A percentile compares a stretch with the other conserved stretches of the same genome.
These are phyloP conservation scores for Ogataea methanolica DNA, from an alignment of 805 yeast genomes.

Conservation along the genomic window DNA sequence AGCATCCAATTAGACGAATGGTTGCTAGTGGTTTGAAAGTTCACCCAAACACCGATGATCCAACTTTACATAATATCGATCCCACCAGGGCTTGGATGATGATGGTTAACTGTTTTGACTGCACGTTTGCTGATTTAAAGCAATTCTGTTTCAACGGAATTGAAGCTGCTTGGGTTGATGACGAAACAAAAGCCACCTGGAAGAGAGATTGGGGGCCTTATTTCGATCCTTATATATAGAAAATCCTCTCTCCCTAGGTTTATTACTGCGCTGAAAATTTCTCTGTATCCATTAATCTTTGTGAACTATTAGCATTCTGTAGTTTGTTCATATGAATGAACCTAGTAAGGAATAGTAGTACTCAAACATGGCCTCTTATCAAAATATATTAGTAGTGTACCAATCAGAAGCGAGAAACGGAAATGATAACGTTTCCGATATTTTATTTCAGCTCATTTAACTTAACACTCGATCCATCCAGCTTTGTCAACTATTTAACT, in stretches of 20 bases:
- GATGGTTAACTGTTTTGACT: conserved; percentile 29
- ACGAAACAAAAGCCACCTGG: conserved; percentile 15
- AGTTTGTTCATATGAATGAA: background rate
- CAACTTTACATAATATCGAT: conserved; percentile 27
- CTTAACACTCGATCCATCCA: too few relatives aligned
- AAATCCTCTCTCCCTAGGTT: background rate
- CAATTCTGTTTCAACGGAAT: conserved; percentile 24
- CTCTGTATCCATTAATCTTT: too few relatives aligned
- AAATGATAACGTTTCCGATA: too few relatives aligned
- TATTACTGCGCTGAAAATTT: too few relatives aligned
- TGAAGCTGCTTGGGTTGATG: conserved; percentile 27
- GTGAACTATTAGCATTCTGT: background rate
- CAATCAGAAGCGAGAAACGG: too few relatives aligned
- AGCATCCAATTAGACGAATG: conserved; percentile 30
- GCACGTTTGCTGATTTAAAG: conserved; percentile 18
- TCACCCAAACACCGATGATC: conserved; percentile 32
- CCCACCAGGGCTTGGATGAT: conserved; percentile 29
- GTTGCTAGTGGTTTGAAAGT: conserved; percentile 22
- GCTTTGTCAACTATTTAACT: too few relatives aligned
- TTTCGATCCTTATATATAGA: conserved; percentile 7
- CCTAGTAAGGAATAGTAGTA: too few relatives aligned
- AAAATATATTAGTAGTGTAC: too few relatives aligned
- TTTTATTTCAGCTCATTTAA: too few relatives aligned
- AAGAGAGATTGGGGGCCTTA: conserved; percentile 12
- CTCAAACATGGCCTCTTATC: too few relatives aligned